Conservation (phyloP, 1,284 basidiomycete species). For the Cryptococcus sp. region DNA sequence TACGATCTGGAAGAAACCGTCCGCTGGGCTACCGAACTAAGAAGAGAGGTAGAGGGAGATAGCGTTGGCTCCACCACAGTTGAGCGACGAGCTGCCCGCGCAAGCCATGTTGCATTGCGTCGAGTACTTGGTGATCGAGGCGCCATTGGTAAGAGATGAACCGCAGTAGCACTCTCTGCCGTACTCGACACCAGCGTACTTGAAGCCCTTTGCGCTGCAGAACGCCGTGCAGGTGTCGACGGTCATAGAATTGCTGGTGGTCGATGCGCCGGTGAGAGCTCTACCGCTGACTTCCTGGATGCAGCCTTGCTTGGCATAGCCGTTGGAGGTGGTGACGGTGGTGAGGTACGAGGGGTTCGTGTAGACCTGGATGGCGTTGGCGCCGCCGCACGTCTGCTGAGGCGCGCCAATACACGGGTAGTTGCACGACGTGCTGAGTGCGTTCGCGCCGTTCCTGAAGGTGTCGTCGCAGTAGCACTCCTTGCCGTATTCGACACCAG, state of each 20-base stretch:
- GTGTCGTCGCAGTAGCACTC: conserved; percentile 28
- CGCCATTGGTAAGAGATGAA: conserved; percentile 20
- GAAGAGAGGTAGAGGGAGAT: conserved; percentile 16
- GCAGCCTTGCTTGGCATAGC: conserved; percentile 16
- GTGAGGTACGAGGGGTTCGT: conserved; percentile 17
- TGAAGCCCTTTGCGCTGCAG: conserved; percentile 10
- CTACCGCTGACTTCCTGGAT: conserved; percentile 22
- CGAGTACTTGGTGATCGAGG: conserved; percentile 15
- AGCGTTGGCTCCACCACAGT: conserved; percentile 30
- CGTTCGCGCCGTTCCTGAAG: conserved; percentile 17
- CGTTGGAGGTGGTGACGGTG: conserved; percentile 7
- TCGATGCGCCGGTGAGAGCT: conserved; percentile 14
- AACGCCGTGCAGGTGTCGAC: conserved; percentile 21
- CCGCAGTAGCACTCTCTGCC: conserved; percentile 27
- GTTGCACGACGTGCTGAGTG: conserved; percentile 9
- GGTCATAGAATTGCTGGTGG: conserved; percentile 15
- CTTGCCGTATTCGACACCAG: conserved; percentile 24
- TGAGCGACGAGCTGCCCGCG: conserved; percentile 14
- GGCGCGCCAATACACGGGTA: conserved; percentile 17
- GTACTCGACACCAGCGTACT: conserved; percentile 16
- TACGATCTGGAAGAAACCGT: not conserved
- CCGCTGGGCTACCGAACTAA: not conserved
- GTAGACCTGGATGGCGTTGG: conserved; percentile 18
- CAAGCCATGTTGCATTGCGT: conserved; percentile 29
- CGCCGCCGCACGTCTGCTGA: conserved; percentile 13